phyloP scores from a whole-genome alignment of 1,284 basidiomycete species.

The Ceratorhiza oryzae-sativae region DNA sequence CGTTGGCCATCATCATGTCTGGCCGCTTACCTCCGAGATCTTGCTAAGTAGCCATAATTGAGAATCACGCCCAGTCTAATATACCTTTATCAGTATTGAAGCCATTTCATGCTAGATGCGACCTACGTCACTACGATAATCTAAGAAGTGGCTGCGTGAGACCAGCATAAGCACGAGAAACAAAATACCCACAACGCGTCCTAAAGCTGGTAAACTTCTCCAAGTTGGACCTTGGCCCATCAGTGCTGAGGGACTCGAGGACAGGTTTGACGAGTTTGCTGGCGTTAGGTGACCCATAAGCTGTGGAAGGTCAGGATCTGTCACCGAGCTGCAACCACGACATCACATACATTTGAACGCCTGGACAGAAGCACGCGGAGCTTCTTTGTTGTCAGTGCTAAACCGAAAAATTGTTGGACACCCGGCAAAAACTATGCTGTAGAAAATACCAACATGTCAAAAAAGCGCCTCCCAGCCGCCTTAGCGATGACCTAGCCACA shows the following conservation, averaged over 20 bases:
- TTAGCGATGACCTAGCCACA: conserved; percentile 73
- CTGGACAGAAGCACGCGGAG: conserved; percentile 52
- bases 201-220: conserved; percentile 76
- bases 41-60: conserved; percentile 84
- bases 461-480: conserved; percentile 77
- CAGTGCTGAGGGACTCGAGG: conserved; percentile 69
- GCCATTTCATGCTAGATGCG: conserved; percentile 24
- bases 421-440: conserved; percentile 6
- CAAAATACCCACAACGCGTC: conserved; percentile 64
- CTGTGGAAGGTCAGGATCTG: conserved; percentile 39
- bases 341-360: conserved; percentile 54
- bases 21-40: conserved; percentile 66
- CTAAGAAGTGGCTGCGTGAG: conserved; percentile 51
- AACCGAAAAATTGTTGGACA: background rate
- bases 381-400: conserved; percentile 38
- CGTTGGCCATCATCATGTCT: conserved; percentile 37
- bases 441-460: conserved; percentile 75
- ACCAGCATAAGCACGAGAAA: background rate
- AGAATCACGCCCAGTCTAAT: conserved; percentile 72
- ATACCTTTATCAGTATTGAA: conserved; percentile 35
- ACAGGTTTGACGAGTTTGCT: conserved; percentile 65
- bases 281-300: conserved; percentile 66
- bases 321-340: background rate
- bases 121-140: conserved; percentile 78
- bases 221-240: conserved; percentile 72